phyloP scores from a whole-genome alignment of 495 filamentous ascomycete species.

The Penicillium ochrochloron region DNA sequence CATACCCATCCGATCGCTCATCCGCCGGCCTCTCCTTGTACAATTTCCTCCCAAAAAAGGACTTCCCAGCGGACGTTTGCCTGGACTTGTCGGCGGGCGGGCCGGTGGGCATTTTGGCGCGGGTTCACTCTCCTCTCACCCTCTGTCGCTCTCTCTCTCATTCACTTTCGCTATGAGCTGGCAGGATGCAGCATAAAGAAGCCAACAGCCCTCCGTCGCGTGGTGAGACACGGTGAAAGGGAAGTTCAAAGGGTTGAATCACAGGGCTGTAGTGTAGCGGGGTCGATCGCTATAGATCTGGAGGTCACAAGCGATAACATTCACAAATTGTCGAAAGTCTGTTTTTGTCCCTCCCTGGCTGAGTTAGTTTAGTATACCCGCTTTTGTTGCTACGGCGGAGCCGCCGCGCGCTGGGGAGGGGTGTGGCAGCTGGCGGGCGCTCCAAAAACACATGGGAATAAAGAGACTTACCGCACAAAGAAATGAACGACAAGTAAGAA shows the following conservation, averaged over 20 bases:
- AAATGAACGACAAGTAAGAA: constrained; percentile 16
- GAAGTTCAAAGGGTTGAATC: constrained; percentile 8
- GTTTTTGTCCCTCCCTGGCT: constrained; percentile 33
- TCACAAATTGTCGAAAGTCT: constrained; percentile 23
- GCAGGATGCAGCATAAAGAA: constrained; percentile 49
- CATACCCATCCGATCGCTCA: constrained; percentile 58
- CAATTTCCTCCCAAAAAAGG: constrained; percentile 79
- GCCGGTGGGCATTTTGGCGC: constrained; percentile 56
- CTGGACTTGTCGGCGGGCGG: constrained; percentile 78
- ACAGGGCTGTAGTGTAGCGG: constrained; percentile 14
- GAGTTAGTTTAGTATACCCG: constrained; percentile 34
- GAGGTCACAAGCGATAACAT: constrained; percentile 28
- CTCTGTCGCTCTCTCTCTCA: too few relatives aligned
- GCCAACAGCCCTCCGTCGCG: constrained; percentile 25
- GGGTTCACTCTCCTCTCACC: constrained; percentile 30
- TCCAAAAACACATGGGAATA: constrained; percentile 7
- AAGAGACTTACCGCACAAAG: constrained; percentile 24
- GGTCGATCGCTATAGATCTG: constrained; percentile 27
- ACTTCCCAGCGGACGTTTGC: constrained; percentile 83
- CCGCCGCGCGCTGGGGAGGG: constrained; percentile 13
- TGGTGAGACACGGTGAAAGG: constrained; percentile 12
- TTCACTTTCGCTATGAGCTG: constrained; percentile 26
- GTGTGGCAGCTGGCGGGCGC: neutral
- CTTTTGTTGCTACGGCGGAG: constrained; percentile 18
- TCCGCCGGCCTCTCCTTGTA: constrained; percentile 73